Evolutionary conservation across 2,329 filamentous ascomycete genomes (phyloP).

Genomic region (Ilyonectria sp.): DNA sequence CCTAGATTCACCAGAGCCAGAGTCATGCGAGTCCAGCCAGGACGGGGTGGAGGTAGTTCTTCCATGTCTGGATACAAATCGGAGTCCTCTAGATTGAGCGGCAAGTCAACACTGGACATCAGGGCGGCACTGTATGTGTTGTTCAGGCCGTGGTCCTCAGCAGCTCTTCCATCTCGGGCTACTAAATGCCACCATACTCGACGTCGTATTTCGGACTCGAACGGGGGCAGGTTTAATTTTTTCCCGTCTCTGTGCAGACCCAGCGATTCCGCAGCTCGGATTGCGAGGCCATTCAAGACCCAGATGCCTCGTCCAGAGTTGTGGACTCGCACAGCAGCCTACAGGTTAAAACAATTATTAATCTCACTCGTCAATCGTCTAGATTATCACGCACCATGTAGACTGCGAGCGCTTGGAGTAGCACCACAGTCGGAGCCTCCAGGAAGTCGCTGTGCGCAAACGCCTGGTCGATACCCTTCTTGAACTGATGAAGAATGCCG

Average conservation of each 20-base stretch:
- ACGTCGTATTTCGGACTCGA: constrained; percentile 70
- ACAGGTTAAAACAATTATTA: neutral
- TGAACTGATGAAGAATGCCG: constrained; percentile 48
- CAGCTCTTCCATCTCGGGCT: constrained; percentile 64
- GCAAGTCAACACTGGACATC: constrained; percentile 62
- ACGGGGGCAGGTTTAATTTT: constrained; percentile 63
- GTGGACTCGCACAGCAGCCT: constrained; percentile 51
- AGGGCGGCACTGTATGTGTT: constrained; percentile 24
- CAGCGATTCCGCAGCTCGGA: constrained; percentile 64
- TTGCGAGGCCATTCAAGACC: constrained; percentile 60
- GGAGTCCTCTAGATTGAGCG: constrained; percentile 69
- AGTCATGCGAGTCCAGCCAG: constrained; percentile 72
- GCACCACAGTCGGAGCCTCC: constrained; percentile 55
- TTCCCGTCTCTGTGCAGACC: constrained; percentile 69
- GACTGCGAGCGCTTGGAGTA: constrained; percentile 55
- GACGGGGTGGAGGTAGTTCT: constrained; percentile 61
- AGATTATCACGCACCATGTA: constrained; percentile 52
- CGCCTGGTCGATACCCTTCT: constrained; percentile 55
- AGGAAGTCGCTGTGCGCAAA: constrained; percentile 57
- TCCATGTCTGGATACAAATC: constrained; percentile 63
- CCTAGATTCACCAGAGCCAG: constrained; percentile 69
- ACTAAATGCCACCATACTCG: constrained; percentile 70
- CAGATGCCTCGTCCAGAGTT: constrained; percentile 55
- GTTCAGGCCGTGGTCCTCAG: constrained; percentile 69
- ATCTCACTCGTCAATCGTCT: neutral